Evolutionary conservation across 148 eudicot species (phyloP).

Genomic region (Nepenthes mirabilis): DNA sequence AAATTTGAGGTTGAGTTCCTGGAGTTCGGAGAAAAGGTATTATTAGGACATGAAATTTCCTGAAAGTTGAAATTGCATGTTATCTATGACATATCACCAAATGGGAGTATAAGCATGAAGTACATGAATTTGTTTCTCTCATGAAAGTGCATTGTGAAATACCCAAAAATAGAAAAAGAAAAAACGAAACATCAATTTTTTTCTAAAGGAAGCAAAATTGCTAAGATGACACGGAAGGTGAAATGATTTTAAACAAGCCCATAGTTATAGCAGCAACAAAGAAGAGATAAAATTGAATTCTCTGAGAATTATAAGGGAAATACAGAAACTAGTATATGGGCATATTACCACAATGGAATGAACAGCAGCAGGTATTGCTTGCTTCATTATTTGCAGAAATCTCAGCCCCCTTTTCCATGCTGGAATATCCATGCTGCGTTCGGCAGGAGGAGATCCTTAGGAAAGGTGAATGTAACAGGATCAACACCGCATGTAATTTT

Average conservation of each 20-base stretch:
- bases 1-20: background rate
- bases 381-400: slow-evolving; percentile 59
- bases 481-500: slow-evolving; percentile 42
- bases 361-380: slow-evolving; percentile 72
- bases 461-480: slow-evolving; percentile 56
- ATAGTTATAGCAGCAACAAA: too few species aligned
- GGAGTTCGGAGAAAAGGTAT: background rate
- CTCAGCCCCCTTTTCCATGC: slow-evolving; percentile 91
- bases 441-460: slow-evolving; percentile 99
- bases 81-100: background rate
- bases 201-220: background rate
- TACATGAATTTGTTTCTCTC: background rate
- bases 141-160: background rate
- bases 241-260: too few species aligned
- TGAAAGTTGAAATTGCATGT: background rate
- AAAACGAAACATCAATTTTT: background rate
- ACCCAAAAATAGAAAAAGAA: background rate
- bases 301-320: too few species aligned
- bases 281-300: too few species aligned
- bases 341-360: slow-evolving; percentile 79
- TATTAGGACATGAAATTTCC: background rate
- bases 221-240: too few species aligned
- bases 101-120: background rate
- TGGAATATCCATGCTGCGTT: slow-evolving; percentile 99
- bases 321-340: background rate